Conservation (phyloP, 805 yeast species). For the Yamadazyma scolyti region DNA sequence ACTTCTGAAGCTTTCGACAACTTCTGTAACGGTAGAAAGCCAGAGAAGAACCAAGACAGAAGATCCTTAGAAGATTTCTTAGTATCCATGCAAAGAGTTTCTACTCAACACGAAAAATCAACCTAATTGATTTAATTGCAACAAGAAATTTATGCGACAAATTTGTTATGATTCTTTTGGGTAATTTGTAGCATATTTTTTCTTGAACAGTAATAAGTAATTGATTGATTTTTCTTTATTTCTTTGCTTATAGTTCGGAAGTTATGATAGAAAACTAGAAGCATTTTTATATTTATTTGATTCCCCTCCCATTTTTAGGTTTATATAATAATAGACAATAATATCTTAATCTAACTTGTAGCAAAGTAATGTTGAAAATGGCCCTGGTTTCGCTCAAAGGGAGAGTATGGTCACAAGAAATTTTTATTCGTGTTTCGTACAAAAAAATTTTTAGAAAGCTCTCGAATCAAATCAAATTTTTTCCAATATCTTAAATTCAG, state of each 20-base stretch:
- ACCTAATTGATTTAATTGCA: conserved; percentile 37
- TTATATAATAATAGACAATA: conserved; percentile 11
- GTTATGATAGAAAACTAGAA: conserved; percentile 6
- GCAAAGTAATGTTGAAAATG: too few relatives aligned
- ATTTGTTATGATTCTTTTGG: background rate
- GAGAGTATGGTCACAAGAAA: too few relatives aligned
- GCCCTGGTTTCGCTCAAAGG: too few relatives aligned
- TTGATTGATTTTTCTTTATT: conserved; percentile 3
- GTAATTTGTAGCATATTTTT: too few relatives aligned
- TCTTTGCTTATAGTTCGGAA: conserved; percentile 1
- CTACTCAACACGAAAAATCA: conserved; percentile 85
- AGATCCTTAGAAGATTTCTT: conserved; percentile 82
- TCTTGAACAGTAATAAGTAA: too few relatives aligned
- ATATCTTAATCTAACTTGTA: conserved; percentile 3
- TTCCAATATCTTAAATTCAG: background rate
- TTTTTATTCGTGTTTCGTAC: too few relatives aligned
- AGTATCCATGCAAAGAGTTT: conserved; percentile 84
- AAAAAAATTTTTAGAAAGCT: too few relatives aligned
- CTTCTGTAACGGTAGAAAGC: conserved; percentile 77
- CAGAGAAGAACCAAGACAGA: conserved; percentile 48
- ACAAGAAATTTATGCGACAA: conserved; percentile 2
- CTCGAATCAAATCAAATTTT: conserved; percentile 5
- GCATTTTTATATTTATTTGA: conserved; percentile 10
- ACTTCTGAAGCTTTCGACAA: conserved; percentile 75
- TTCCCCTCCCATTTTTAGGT: conserved; percentile 9